A percentile compares a stretch with the other conserved stretches of the same genome.
phyloP scores from a whole-genome alignment of 163 green algal genomes.

The Prototheca wickerhamii region DNA sequence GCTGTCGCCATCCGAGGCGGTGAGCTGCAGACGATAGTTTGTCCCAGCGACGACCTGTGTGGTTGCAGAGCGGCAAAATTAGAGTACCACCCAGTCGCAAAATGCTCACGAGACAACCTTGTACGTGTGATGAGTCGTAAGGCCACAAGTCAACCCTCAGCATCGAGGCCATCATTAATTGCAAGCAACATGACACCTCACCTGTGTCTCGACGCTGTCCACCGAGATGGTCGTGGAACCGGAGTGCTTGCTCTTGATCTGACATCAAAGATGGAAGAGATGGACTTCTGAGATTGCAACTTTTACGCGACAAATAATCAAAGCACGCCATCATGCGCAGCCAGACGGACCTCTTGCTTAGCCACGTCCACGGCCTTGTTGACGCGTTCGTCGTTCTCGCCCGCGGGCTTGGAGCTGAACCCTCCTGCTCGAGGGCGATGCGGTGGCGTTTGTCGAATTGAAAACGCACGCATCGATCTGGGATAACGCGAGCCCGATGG shows the following conservation, averaged over 20 bases:
- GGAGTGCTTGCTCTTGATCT: background rate
- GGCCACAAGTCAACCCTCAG: background rate
- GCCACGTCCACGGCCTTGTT: background rate
- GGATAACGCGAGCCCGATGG: background rate
- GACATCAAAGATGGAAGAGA: background rate
- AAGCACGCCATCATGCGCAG: no score
- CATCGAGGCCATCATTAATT: background rate
- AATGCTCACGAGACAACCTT: background rate
- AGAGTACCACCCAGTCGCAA: background rate
- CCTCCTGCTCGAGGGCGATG: background rate
- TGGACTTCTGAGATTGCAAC: background rate
- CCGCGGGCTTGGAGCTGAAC: background rate
- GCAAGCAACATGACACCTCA: background rate
- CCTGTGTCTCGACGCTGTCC: background rate
- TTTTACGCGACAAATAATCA: background rate
- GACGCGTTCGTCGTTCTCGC: background rate
- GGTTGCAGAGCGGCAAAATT: background rate
- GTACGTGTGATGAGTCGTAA: background rate
- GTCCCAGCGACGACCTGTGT: slow-evolving; percentile 11
- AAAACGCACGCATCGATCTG: background rate
- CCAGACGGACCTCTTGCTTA: background rate
- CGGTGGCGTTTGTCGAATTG: background rate
- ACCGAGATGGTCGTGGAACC: background rate
- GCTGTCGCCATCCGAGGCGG: slow-evolving; percentile 5
- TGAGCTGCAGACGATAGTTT: slow-evolving; percentile 18